A percentile compares a stretch with the other conserved stretches of the same genome.
phyloP scores from a whole-genome alignment of 2,329 filamentous ascomycete species.

The Xylariaceae sp. region DNA sequence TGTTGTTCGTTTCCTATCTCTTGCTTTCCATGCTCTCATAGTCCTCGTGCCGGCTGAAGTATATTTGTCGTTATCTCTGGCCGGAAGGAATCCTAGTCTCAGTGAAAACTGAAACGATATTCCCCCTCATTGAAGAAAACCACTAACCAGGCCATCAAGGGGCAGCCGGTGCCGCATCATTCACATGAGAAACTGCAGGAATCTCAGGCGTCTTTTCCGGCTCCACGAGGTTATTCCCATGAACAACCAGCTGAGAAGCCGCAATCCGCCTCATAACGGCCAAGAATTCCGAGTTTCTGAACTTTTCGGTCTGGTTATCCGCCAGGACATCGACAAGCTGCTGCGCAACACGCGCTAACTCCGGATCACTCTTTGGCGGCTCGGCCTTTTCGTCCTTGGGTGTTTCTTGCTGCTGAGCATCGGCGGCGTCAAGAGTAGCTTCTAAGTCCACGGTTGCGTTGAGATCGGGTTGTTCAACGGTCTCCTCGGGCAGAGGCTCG shows the following conservation, averaged over 20 bases:
- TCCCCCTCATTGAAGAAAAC: no score
- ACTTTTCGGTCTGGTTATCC: slow-evolving; percentile 66
- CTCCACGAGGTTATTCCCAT: slow-evolving; percentile 62
- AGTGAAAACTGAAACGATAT: no score
- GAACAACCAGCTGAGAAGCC: slow-evolving; percentile 65
- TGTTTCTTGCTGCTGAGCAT: background rate
- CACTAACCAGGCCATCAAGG: no score
- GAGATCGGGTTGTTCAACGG: background rate
- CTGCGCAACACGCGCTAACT: slow-evolving; percentile 66
- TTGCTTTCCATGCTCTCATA: no score
- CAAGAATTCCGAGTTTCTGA: slow-evolving; percentile 72
- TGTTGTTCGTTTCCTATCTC: no score
- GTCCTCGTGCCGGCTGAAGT: no score
- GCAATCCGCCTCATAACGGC: slow-evolving; percentile 70
- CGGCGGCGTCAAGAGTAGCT: background rate
- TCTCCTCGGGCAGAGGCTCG: slow-evolving; percentile 8
- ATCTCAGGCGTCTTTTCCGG: background rate
- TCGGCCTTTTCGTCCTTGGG: slow-evolving; percentile 26
- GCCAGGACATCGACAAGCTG: slow-evolving; percentile 64
- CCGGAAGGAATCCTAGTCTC: no score
- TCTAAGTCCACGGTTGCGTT: slow-evolving; percentile 4
- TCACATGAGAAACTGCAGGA: slow-evolving; percentile 1
- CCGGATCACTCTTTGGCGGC: slow-evolving; percentile 47
- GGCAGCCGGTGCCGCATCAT: background rate
- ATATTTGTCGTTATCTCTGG: no score